A percentile compares a stretch with the other conserved stretches of the same genome.
Conservation (phyloP, 352 stramenopile genomes). For the Thraustochytrium sp. region DNA sequence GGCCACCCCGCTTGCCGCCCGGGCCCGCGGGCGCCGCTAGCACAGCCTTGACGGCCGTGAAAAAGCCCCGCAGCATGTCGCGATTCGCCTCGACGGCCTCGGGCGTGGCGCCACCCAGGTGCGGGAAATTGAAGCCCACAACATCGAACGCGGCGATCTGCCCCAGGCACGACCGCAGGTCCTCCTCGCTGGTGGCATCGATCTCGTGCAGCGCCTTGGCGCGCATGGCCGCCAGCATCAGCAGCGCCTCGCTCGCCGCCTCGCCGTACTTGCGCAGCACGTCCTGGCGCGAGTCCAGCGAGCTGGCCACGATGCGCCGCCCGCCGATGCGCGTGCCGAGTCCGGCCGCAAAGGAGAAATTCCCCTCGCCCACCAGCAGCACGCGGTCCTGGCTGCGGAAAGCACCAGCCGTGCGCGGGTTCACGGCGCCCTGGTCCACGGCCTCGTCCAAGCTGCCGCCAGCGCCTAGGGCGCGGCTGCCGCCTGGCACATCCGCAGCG, state of each 20-base stretch:
- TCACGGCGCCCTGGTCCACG: no score
- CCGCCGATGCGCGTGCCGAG: constrained; percentile 65
- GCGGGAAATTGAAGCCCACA: constrained; percentile 75
- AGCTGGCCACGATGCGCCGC: constrained; percentile 12
- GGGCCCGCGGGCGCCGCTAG: constrained; percentile 43
- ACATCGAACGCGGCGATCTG: constrained; percentile 55
- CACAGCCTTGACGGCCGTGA: constrained; percentile 61
- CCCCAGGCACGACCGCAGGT: not conserved
- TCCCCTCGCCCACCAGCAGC: constrained; percentile 71
- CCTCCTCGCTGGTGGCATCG: not conserved
- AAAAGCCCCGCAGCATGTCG: constrained; percentile 65
- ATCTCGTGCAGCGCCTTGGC: constrained; percentile 24
- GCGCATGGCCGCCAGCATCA: not conserved
- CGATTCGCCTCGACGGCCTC: constrained; percentile 74
- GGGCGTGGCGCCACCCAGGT: constrained; percentile 69
- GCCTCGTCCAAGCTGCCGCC: no score
- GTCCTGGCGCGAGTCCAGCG: constrained; percentile 43
- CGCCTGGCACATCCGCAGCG: not conserved
- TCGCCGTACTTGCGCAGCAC: constrained; percentile 23
- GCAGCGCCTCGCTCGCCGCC: not conserved
- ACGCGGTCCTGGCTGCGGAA: constrained; percentile 68
- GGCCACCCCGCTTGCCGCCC: not conserved
- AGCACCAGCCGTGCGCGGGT: constrained; percentile 67
- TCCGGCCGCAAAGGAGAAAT: constrained; percentile 71
- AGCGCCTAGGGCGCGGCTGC: not conserved